Evolutionary conservation across 2,329 filamentous ascomycete genomes (phyloP).

Genomic region (Dactylellina drechsleri): DNA sequence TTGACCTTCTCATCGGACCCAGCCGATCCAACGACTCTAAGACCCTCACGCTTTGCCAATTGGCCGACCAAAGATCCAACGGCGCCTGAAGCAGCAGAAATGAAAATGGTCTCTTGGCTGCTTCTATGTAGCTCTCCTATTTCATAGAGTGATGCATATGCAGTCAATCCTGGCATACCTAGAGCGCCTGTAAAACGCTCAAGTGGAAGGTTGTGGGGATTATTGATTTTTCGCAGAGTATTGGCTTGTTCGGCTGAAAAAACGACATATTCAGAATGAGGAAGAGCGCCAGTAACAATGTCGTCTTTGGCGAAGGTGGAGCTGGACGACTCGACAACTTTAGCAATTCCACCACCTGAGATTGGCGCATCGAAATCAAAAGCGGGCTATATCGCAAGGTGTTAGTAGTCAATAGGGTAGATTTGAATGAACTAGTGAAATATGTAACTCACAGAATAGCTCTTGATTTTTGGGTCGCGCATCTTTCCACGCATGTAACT

Average conservation of each 20-base stretch:
- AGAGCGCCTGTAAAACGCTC: conserved; percentile 78
- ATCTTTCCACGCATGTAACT: conserved; percentile 81
- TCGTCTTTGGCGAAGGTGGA: conserved; percentile 75
- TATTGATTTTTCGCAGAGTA: conserved; percentile 70
- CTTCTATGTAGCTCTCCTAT: conserved; percentile 80
- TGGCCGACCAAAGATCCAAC: conserved; percentile 86
- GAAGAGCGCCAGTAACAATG: conserved; percentile 68
- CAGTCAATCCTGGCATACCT: conserved; percentile 81
- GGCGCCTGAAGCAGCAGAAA: conserved; percentile 81
- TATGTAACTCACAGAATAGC: conserved; percentile 67
- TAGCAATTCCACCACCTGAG: conserved; percentile 71
- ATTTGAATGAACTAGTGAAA: not conserved
- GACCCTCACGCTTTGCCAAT: conserved; percentile 80
- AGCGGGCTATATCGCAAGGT: conserved; percentile 61
- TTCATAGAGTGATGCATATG: conserved; percentile 76
- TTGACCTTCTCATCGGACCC: conserved; percentile 82
- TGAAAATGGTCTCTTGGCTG: conserved; percentile 76
- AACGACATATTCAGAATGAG: conserved; percentile 75
- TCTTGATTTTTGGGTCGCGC: conserved; percentile 72
- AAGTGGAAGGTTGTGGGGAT: conserved; percentile 74
- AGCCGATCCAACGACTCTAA: conserved; percentile 81
- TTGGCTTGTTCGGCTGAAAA: conserved; percentile 65
- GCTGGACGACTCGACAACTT: conserved; percentile 76
- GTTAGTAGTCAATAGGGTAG: no score
- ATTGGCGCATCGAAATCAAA: conserved; percentile 73